phyloP scores from a whole-genome alignment of 2,329 filamentous ascomycete species.

The Penicillium olsonii region DNA sequence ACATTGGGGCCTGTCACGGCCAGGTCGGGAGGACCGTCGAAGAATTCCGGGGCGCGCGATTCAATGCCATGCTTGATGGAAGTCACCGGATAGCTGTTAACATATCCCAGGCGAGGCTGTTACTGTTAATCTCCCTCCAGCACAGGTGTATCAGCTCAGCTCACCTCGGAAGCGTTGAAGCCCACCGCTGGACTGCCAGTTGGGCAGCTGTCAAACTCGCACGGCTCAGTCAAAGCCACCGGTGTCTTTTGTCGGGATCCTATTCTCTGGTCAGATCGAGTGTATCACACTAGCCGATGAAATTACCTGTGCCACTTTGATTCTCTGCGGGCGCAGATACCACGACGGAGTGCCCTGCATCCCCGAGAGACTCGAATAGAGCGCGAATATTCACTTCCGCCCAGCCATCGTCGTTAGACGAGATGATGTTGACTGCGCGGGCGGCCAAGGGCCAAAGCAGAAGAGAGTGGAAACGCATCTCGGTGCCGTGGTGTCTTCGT shows the following conservation, averaged over 20 bases:
- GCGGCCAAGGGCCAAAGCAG: conserved; percentile 17
- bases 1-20: conserved; percentile 68
- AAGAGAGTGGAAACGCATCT: conserved; percentile 24
- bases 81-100: conserved; percentile 70
- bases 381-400: conserved; percentile 67
- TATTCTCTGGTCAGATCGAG: conserved; percentile 28
- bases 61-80: conserved; percentile 65
- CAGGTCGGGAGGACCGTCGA: conserved; percentile 59
- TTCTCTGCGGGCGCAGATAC: conserved; percentile 68
- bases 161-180: conserved; percentile 52
- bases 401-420: conserved; percentile 74
- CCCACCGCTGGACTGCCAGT: conserved; percentile 58
- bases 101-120: conserved; percentile 65
- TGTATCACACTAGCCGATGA: background rate
- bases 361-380: conserved; percentile 58
- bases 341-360: conserved; percentile 61
- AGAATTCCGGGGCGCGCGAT: conserved; percentile 56
- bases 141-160: too few species aligned
- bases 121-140: too few species aligned
- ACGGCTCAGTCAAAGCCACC: conserved; percentile 50
- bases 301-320: conserved; percentile 61
- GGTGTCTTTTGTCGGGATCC: conserved; percentile 57
- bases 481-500: background rate
- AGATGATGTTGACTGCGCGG: conserved; percentile 56
- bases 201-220: conserved; percentile 64